Base-by-base conservation (phyloP, 2,329 filamentous ascomycete genomes). In the Xylariaceae sp. region DNA sequence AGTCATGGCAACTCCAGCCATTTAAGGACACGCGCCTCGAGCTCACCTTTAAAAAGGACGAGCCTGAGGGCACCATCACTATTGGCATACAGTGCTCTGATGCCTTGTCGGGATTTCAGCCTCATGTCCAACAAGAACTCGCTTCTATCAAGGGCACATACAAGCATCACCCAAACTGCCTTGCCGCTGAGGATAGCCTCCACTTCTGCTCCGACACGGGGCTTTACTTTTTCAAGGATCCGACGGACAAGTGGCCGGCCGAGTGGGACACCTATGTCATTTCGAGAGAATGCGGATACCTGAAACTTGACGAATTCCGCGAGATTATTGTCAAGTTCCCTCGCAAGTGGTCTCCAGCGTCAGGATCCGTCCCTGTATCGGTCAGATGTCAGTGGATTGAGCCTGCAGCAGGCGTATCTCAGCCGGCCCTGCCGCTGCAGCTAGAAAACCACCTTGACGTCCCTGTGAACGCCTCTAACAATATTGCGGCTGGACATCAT, bases 221-320 rank as follows among this genome's bases (percentile, higher is more conserved):
- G 2, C 29, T 52, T 1, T 59, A 46, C 21, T 42, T 52, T 19
- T 62, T 56, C 49, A 59, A 55, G 29, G 55, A 54, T n/a, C 37
- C 46, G 5, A 37, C 39, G 3, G 47, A 33, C 10, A 44, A 44
- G 2, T 40, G 42, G 3, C n/a, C 19, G 5, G 33, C 48, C 3
- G 25, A 44, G 5, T 19, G 48, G 5, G 58, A 60, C 35, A 31
- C 37, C 5, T 58, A 51, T 16, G 45, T 58, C 13, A 44, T 60
- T 15, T 48, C 58, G 2, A 25, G 40, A 11, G 44, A 51, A 3
- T 42, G 45, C 10, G 45, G 50, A 11, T 40, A 46, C n/a, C 27
- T 59, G 3, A 54, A 58, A 16, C 12, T 29, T 3, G 47, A 57
- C 16, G 59, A 62, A 32, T 49, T 56, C 33, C 48, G 56, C 8